phyloP scores from a whole-genome alignment of 2,329 filamentous ascomycete genomes.

The Colletotrichum navitas region DNA sequence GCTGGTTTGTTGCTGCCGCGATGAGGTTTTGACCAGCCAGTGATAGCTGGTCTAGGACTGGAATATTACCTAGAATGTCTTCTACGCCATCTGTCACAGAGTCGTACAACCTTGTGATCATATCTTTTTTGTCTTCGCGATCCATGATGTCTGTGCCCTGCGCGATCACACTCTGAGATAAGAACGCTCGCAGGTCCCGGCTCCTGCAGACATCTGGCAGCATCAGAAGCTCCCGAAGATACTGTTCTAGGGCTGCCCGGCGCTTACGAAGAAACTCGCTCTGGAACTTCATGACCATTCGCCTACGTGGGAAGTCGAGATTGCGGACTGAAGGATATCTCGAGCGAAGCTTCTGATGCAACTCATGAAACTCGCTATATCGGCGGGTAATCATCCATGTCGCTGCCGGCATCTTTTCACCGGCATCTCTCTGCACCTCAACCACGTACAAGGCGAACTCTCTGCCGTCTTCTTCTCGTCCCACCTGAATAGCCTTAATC shows the following conservation, averaged over 20 bases:
- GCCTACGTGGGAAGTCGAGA: conserved; percentile 90
- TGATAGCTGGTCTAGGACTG: conserved; percentile 93
- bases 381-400: conserved; percentile 92
- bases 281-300: conserved; percentile 96
- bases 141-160: conserved; percentile 69
- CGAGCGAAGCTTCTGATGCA: conserved; percentile 88
- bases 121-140: conserved; percentile 80
- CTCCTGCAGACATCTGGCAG: conserved; percentile 95
- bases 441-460: conserved; percentile 95
- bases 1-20: conserved; percentile 77
- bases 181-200: conserved; percentile 89
- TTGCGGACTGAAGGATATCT: conserved; percentile 89
- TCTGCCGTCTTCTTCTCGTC: conserved; percentile 89
- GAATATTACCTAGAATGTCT: conserved; percentile 95
- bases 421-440: conserved; percentile 89
- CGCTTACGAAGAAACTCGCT: conserved; percentile 95
- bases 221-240: conserved; percentile 83
- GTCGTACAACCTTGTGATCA: conserved; percentile 95
- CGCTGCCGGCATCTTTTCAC: conserved; percentile 96
- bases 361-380: conserved; percentile 96
- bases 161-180: conserved; percentile 87
- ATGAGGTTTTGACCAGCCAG: conserved; percentile 92
- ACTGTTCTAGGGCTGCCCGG: conserved; percentile 84
- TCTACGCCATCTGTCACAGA: conserved; percentile 98
- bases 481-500: conserved; percentile 94